Base-by-base conservation (phyloP, 1,139 yeast genomes). In the Torulaspora pretoriensis region DNA sequence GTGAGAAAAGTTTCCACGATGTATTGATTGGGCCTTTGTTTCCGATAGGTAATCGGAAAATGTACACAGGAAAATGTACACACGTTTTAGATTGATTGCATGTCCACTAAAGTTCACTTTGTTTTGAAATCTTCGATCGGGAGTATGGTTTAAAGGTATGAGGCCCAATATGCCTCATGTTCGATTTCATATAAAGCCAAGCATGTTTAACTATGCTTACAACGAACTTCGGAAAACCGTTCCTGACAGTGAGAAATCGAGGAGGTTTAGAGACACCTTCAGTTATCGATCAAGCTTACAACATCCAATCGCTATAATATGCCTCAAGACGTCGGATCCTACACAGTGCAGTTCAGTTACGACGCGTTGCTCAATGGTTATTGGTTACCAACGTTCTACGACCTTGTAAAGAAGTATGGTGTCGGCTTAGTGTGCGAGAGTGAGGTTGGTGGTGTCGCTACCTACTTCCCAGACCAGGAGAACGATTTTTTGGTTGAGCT, bases 391-490 rank as follows among this genome's bases (percentile, higher is more conserved):
- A 26, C 10, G 9, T 35, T 26, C 19, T 13, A 25, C 31, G 17
- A 35, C 9, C 29, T 23, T 17, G 26, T n/a, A 9, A n/a, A 17
- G 6, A 16, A 23, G 3, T 35, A 16, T 17, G 38, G 38, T 35
- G 31, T 12, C 9, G 38, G 38, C 26, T 8, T 35, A 7, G 38
- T 17, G 8, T 35, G 38, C 14, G 38, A 35, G 3, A 35, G 9
- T 26, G 29, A 35, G 13, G 26, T 5, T 8, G 38, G 31, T 4
- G 16, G 22, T n/a, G 31, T 35, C 29, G 7, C 26, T 16, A 25
- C 38, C 10, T 35, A 35, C 23, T 27, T 25, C 19, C 31, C 38
- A 9, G 30, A 26, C 26, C 38, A 35, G 12, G 13, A 35, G 13
- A 14, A 26, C 19, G 24, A 27, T 4, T 13, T 35, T 25, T 23